Evolutionary conservation across 257 asterid genomes (phyloP).

Genomic region (Hygrophila difformis): DNA sequence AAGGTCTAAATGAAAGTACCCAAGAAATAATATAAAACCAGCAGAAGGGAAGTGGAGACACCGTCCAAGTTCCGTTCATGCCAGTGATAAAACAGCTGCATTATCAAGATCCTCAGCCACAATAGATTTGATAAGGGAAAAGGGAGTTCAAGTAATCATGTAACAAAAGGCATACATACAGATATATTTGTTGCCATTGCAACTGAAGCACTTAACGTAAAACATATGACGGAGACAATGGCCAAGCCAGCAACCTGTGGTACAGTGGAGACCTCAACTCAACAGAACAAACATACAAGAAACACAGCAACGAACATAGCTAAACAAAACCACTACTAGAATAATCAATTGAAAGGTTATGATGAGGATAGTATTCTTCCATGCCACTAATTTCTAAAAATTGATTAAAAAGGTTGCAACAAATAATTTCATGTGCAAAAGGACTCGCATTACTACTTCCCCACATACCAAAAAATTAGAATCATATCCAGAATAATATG

Average conservation of each 20-base stretch:
- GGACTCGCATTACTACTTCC: neutral
- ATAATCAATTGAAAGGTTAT: too few relatives aligned
- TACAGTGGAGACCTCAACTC: constrained; percentile 1
- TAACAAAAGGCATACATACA: constrained; percentile 35
- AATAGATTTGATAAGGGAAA: neutral
- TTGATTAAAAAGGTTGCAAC: constrained; percentile 2
- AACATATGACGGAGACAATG: constrained; percentile 73
- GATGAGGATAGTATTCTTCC: too few relatives aligned
- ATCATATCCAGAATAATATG: neutral
- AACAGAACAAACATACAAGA: neutral
- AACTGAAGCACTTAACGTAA: constrained; percentile 64
- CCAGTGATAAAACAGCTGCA: constrained; percentile 82
- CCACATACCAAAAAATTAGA: neutral
- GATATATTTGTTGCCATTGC: constrained; percentile 69
- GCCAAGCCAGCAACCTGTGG: constrained; percentile 89
- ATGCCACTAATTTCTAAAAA: neutral
- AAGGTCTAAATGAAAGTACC: constrained; percentile 31
- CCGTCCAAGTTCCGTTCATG: constrained; percentile 30
- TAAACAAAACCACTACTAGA: too few relatives aligned
- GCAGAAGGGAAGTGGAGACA: constrained; percentile 49
- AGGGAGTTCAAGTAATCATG: neutral
- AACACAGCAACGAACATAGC: neutral
- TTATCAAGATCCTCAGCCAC: neutral
- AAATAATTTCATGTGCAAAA: neutral
- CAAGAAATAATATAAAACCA: constrained; percentile 62